Conservation (phyloP, 2,329 filamentous ascomycete species). For the Elsinoe arachidis region DNA sequence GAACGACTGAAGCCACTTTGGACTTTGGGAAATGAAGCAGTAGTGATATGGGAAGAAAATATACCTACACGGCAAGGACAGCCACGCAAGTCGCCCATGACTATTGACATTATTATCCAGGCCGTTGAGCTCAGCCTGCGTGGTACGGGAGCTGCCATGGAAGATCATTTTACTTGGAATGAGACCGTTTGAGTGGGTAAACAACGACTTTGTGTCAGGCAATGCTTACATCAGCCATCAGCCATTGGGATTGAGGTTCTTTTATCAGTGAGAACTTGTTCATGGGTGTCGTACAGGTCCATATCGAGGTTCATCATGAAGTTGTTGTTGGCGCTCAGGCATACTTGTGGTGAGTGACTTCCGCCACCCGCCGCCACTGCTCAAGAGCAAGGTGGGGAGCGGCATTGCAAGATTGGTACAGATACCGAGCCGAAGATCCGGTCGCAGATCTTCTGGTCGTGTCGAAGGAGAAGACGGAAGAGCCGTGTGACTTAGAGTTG, state of each 20-base stretch:
- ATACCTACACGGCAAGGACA: not conserved
- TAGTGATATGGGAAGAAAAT: not conserved
- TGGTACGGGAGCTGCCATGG: not conserved
- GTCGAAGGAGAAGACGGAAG: no score
- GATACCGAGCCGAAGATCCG: no score
- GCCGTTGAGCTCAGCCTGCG: not conserved
- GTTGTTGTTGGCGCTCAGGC: no score
- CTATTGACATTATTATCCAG: not conserved
- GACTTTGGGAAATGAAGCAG: not conserved
- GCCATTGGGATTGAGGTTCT: not conserved
- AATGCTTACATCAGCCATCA: not conserved
- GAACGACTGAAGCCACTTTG: not conserved
- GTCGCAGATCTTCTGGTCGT: no score
- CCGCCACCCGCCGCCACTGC: no score
- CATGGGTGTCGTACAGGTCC: no score
- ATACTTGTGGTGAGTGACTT: no score
- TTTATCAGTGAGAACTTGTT: not conserved
- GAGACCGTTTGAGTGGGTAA: not conserved
- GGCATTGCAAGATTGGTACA: no score
- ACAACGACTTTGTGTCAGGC: not conserved
- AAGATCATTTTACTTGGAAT: slow-evolving; percentile 1
- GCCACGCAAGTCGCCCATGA: not conserved
- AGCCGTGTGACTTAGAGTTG: no score
- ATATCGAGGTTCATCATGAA: no score
- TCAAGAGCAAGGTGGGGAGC: no score